A percentile compares a stretch with the other conserved stretches of the same genome.
Conservation (phyloP, 495 filamentous ascomycete species). For the Podospora tetraspora region DNA sequence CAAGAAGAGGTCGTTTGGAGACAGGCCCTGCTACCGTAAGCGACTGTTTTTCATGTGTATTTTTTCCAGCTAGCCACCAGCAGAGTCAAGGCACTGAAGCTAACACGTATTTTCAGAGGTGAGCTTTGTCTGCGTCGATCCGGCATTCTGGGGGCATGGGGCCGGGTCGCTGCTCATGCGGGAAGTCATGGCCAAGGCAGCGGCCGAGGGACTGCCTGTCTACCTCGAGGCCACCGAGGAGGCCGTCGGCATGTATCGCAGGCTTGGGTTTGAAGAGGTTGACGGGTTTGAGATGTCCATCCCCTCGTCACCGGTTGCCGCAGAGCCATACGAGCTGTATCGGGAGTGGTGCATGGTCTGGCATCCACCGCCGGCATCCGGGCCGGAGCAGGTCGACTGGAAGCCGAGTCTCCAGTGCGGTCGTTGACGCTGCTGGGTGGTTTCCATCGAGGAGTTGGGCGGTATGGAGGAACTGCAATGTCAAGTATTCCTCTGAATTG, state of each 20-base stretch:
- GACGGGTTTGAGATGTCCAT: conserved; percentile 31
- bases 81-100: neutral
- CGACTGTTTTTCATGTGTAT: neutral
- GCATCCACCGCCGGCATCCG: conserved; percentile 5
- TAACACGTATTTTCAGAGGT: conserved; percentile 17
- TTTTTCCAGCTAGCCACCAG: neutral
- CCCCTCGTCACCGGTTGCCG: conserved; percentile 7
- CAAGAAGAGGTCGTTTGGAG: conserved; percentile 26
- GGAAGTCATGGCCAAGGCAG: conserved; percentile 33
- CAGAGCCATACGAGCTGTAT: conserved; percentile 17
- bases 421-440: neutral
- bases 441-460: neutral
- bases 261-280: conserved; percentile 34
- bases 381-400: neutral
- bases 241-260: conserved; percentile 38
- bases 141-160: conserved; percentile 39
- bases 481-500: no score
- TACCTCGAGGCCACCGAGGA: conserved; percentile 43
- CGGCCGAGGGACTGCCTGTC: conserved; percentile 31
- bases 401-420: neutral
- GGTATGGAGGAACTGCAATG: no score
- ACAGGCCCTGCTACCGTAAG: conserved; percentile 24
- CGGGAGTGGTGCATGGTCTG: conserved; percentile 31
- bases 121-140: conserved; percentile 41
- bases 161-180: conserved; percentile 35